Conservation (phyloP, 345 rosid genomes). For the Gossypium sturtianum region DNA sequence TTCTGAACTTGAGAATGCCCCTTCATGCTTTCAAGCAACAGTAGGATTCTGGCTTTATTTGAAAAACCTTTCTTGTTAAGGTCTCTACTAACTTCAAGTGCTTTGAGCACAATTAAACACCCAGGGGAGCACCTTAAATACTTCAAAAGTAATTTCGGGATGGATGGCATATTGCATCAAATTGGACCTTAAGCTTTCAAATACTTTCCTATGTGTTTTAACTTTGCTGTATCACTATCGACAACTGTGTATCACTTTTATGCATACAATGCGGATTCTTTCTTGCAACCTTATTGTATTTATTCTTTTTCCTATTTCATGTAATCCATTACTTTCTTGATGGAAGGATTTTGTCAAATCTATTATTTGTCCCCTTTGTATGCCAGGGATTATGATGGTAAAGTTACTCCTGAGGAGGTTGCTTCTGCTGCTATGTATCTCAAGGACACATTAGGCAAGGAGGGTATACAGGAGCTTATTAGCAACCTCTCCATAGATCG, state of each 20-base stretch:
- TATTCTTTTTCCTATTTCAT: neutral
- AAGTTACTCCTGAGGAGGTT: constrained; percentile 92
- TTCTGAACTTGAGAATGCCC: neutral
- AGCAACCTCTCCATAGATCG: constrained; percentile 79
- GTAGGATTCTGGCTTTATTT: neutral
- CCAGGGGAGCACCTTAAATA: neutral
- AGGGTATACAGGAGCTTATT: constrained; percentile 86
- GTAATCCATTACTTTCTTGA: neutral
- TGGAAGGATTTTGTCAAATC: constrained; percentile 3
- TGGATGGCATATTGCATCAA: neutral
- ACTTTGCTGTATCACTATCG: neutral
- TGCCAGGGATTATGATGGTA: constrained; percentile 87
- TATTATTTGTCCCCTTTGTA: constrained; percentile 13
- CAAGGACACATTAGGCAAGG: constrained; percentile 78
- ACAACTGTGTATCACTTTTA: neutral
- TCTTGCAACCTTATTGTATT: neutral
- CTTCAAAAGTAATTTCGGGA: neutral
- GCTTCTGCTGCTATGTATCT: constrained; percentile 82
- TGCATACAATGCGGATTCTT: neutral
- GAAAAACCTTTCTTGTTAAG: neutral
- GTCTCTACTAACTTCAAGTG: neutral
- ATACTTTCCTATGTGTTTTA: neutral
- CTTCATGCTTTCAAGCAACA: neutral
- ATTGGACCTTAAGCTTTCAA: neutral
- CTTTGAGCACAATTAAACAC: constrained; percentile 4